Base-by-base conservation (phyloP, 2,329 filamentous ascomycete species). In the Cladosporium sp. region DNA sequence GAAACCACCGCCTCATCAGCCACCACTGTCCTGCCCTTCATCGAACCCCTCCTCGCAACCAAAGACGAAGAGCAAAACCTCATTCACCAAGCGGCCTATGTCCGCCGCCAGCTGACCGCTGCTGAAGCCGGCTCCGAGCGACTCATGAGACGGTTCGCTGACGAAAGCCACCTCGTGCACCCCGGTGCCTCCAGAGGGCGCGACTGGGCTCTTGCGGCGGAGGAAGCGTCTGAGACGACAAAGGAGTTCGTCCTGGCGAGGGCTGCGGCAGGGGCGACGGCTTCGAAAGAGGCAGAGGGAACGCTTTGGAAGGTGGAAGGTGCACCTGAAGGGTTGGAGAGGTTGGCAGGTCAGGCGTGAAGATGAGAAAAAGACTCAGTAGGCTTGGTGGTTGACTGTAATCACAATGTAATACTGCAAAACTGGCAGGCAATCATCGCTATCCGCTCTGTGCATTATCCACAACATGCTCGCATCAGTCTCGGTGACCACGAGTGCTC, bases 161-260 rank as follows among this genome's bases (percentile, higher is more conserved):
- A 66, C 43, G 67, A 69, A 49, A 69, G 67, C 32, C 67, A 68
- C 56, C 54, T 69, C 11, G 61, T 69, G 2, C 58, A 61, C 16
- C 63, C 64, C 10, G 58, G 59, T n/a, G 54, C 61, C 14, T 54
- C 56, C 3, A 54, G 53, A 9, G 63, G 61, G 4, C 51, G 48
- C 43, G 61, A 64, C 16, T 67, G 65, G 65, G 35, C 43, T 14
- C 43, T 22, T 2, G 63, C 64, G 3, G 62, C 57, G 3, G 56
- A 52, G 14, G 56, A 58, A 18, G 58, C 58, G 2, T 53, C 55
- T 9, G 49, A 53, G 28, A 44, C 54, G 10, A 62, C 59, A 3
- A 43, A 28, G n/a, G 43, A 52, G 34, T 54, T 52, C 41, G 56
- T 57, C 1, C 52, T 43, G 28, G 55, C 56, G 51, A 54, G 59